Evolutionary conservation across 116 monocot genomes (phyloP).

Genomic region (Iris pallida): DNA sequence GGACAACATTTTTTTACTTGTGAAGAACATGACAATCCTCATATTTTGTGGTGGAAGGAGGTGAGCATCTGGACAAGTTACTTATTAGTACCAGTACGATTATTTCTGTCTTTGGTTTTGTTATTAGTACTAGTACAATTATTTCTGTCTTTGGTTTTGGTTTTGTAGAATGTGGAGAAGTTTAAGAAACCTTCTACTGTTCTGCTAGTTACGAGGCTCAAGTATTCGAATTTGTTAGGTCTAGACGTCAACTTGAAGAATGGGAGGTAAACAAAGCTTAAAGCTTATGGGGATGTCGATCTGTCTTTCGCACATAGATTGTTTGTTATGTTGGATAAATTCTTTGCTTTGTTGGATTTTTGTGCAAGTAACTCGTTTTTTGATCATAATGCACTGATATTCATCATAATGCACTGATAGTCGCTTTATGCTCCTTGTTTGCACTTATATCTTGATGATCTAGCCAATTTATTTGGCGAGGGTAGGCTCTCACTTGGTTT

Average conservation of each 20-base stretch:
- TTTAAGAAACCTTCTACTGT: conserved; percentile 86
- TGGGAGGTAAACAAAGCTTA: conserved; percentile 63
- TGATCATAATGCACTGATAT: neutral
- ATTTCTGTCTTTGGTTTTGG: neutral
- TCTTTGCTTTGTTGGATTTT: too few relatives aligned
- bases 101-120: neutral
- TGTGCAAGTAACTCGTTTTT: too few relatives aligned
- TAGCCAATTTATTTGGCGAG: neutral
- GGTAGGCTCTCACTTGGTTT: too few relatives aligned
- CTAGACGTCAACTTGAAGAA: conserved; percentile 74
- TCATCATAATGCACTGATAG: neutral
- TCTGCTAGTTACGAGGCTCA: conserved; percentile 65
- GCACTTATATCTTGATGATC: too few relatives aligned
- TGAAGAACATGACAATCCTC: conserved; percentile 39
- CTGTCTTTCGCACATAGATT: too few relatives aligned
- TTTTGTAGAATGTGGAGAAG: conserved; percentile 68
- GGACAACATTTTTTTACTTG: conserved; percentile 19
- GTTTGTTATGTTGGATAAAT: too few relatives aligned
- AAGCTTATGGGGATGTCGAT: neutral
- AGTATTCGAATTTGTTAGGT: conserved; percentile 78
- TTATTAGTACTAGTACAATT: conserved; percentile 2
- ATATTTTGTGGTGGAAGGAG: conserved; percentile 96
- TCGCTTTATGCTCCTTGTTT: neutral
- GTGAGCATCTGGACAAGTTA: conserved; percentile 5
- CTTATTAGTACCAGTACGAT: neutral